Base-by-base conservation (phyloP, 352 stramenopile species). In the Globisporangium cylindrosporum region DNA sequence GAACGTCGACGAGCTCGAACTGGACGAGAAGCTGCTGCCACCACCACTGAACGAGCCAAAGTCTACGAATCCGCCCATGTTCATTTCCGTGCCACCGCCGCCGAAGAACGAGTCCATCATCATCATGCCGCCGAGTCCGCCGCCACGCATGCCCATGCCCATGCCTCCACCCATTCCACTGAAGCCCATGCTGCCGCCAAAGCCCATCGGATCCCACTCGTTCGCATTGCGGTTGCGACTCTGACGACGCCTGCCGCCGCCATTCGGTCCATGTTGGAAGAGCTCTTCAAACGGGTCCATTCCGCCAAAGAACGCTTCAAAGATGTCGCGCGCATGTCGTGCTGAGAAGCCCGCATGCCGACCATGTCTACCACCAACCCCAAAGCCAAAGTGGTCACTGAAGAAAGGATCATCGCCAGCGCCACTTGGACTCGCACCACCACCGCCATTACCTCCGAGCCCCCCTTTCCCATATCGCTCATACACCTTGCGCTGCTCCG, bases 301-400 rank as follows among this genome's bases (percentile, higher is more conserved):
- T 5, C 78, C 82, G 0, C 77, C 75, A 66, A 93, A 93, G 51
- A 93, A 91, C 2, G 82, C 71, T 7, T 91, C 81, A 56, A 93
- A 93, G 68, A 93, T 88, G 29, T 93, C 82, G 20, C 77, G 71
- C 7, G 84, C 84, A 43, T 86, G 80, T n/a, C 81, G 82, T 12
- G 72, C 41, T 4, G 84, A 91, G 59, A 89, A 90, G 4, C 58
- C 60, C 6, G 32, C 32, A 57, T 62, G 63, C 9, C 27, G 6
- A 3, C 14, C 32, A 57, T 48, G 41, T 4, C 41, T 14, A 1
- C 67, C 59, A 24, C 69, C 61, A 61, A 79, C 74, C 7, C 65
- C 70, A 41, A 86, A 87, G 24, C 66, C 34, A 25, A 62, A 75
- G 8, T 56, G 49, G 20, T 60, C 55, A 9, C 6, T n/a, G 41